Percentiles rank a stretch among this genome's conserved stretches.
Conservation (phyloP, 2,329 filamentous ascomycete genomes). For the Scedosporium dehoogii region DNA sequence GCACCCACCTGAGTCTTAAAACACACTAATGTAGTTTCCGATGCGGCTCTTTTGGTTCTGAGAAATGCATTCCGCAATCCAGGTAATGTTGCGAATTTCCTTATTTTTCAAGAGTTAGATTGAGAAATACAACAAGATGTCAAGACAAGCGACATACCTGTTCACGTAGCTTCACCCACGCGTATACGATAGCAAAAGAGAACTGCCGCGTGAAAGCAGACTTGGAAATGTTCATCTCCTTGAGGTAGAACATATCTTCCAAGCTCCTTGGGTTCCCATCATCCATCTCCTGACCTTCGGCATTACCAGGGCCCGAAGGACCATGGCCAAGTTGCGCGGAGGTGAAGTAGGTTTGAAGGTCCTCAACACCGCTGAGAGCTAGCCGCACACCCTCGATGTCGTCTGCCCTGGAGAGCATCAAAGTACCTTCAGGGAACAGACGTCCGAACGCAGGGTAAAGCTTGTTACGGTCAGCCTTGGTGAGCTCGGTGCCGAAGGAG, state of each 20-base stretch:
- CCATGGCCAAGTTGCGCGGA: conserved; percentile 70
- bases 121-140: neutral
- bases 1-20: conserved; percentile 42
- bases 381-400: conserved; percentile 89
- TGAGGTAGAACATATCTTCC: conserved; percentile 97
- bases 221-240: conserved; percentile 98
- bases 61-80: conserved; percentile 99
- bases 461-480: conserved; percentile 90
- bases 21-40: conserved; percentile 97
- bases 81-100: conserved; percentile 99
- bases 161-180: conserved; percentile 94
- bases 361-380: conserved; percentile 82
- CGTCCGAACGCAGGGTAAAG: conserved; percentile 88
- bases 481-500: conserved; percentile 93
- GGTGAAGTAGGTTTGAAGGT: conserved; percentile 96
- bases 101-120: conserved; percentile 30
- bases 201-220: conserved; percentile 92
- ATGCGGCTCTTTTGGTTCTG: conserved; percentile 99
- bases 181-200: conserved; percentile 88
- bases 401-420: conserved; percentile 91
- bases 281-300: conserved; percentile 66
- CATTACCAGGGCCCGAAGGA: conserved; percentile 67
- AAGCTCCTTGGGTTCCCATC: conserved; percentile 67
- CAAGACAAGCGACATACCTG: conserved; percentile 53
- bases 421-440: conserved; percentile 84